phyloP scores from a whole-genome alignment of 805 yeast genomes.

The Candida corydali region DNA sequence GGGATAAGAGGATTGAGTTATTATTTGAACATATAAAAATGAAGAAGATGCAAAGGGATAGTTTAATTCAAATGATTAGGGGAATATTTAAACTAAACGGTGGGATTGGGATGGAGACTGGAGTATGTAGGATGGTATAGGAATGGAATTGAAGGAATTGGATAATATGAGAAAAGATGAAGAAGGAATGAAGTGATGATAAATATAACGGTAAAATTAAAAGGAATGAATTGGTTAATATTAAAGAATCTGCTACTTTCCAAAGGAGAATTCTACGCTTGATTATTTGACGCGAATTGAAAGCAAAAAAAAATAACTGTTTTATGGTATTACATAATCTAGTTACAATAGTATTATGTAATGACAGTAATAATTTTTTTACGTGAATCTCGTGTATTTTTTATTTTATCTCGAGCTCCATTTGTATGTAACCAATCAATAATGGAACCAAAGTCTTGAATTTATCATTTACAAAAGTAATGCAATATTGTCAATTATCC shows the following conservation, averaged over 20 bases:
- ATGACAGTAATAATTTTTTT: neutral
- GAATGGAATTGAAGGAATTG: neutral
- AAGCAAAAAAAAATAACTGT: neutral
- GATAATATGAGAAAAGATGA: neutral
- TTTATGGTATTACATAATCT: too few species aligned
- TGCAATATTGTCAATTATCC: too few species aligned
- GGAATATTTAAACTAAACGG: too few species aligned
- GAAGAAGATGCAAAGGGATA: neutral
- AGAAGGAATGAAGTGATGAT: too few species aligned
- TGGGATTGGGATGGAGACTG: too few species aligned
- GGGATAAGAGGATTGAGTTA: conserved; percentile 1
- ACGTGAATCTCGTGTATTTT: neutral
- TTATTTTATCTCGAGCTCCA: too few species aligned
- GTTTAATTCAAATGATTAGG: too few species aligned
- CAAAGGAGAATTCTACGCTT: too few species aligned
- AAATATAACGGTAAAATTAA: too few species aligned
- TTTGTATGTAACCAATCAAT: too few species aligned
- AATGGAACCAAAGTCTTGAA: too few species aligned
- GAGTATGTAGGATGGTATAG: neutral
- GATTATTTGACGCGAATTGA: conserved; percentile 1
- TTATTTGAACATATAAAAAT: neutral
- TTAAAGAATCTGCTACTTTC: neutral
- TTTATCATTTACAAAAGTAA: too few species aligned
- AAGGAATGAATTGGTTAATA: neutral
- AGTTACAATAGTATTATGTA: neutral